Evolutionary conservation across 306 rosid genomes (phyloP), one percentile per base, ranked within the genome.

Genomic region (Casuarina equisetifolia): DNA sequence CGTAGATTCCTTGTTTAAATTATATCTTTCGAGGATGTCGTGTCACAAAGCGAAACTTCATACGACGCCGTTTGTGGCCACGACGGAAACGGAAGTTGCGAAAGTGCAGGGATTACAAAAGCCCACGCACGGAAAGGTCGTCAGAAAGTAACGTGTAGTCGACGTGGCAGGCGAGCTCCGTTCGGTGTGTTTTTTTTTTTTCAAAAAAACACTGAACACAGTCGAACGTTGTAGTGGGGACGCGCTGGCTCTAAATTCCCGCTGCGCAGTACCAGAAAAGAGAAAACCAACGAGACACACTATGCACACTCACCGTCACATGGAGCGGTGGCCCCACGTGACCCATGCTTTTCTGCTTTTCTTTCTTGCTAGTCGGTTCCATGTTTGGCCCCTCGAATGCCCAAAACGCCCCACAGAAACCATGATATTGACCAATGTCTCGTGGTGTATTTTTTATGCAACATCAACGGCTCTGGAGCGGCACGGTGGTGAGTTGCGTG

Each of bases 211-310:
- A 17, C 44, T n/a, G 2, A 35, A 57, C 7, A 52, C 57, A 39
- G 49, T 73, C 79, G 79, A 84, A 61, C 84, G 87, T 84, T 84
- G 72, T 35, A 42, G 84, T 76, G 84, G 87, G 82, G 71, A 68
- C 82, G 59, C 58, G 69, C 66, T 54, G 13, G 11, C 59, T 20
- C 9, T 36, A 35, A 63, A 42, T 71, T 72, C 74, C 51, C 70
- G 80, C 84, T 52, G 25, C 45, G 16, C 78, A 0, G 8, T n/a
- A 70, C 17, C 35, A 2, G 8, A 62, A 53, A 53, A 53, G 17
- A 3, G 17, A 12, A 53, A 53, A 53, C 17, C 15, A 53, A 53
- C 17, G 4, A 53, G 17, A 3, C 58, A 6, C 58, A 48, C 5
- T 4, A 46, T 39, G 2, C 32, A 25, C 32, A 25, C 32, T 25